Base-by-base conservation (phyloP, 2,329 filamentous ascomycete genomes). In the Pestalotiopsis sp. region DNA sequence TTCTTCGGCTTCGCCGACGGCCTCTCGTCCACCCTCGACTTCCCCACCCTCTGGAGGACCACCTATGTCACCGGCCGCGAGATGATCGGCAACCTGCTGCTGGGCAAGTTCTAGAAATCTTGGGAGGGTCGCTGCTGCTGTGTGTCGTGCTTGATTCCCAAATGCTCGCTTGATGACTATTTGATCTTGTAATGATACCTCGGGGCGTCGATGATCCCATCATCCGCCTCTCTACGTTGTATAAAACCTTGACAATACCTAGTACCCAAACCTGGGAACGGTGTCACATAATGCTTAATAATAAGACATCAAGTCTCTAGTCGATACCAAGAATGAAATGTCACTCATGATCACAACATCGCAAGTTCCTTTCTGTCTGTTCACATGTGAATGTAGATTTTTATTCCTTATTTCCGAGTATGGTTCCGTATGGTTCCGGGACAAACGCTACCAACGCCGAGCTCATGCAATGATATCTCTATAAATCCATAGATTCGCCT, bases 1-100 rank as follows among this genome's bases (percentile, higher is more conserved):
- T 92, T 92, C 80, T 97, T 97, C 80, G 94, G 94, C 70, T 95
- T 92, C 79, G 92, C 94, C 71, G 94, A 97, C 81, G 90, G 89
- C 61, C 86, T 97, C 69, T 89, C 86, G 67, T 94, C 91, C 81
- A 97, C 94, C 4, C 84, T 97, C 73, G 94, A 97, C 81, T 88
- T 97, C 78, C 89, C 88, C n/a, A 97, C 94, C 1, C 81, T 97
- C 76, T 96, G 92, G 92, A 87, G 87, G 75, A 97, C 92, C n/a
- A 88, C 88, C 41, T 85, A 83, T 72, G 86, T 95, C 70, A 97
- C 94, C 1, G 94, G 84, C 2, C 83, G 89, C 69, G 89, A 94
- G 85, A 97, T 96, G 90, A 82, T 94, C 70, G 79, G 80, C 41
- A 95, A 97, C 80, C 78, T 97, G 79, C 77, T 91, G 69, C 81